These are phyloP conservation scores for Fraxinus nigra DNA, from an alignment of 305 asterid genomes.

Conservation along the genomic window DNA sequence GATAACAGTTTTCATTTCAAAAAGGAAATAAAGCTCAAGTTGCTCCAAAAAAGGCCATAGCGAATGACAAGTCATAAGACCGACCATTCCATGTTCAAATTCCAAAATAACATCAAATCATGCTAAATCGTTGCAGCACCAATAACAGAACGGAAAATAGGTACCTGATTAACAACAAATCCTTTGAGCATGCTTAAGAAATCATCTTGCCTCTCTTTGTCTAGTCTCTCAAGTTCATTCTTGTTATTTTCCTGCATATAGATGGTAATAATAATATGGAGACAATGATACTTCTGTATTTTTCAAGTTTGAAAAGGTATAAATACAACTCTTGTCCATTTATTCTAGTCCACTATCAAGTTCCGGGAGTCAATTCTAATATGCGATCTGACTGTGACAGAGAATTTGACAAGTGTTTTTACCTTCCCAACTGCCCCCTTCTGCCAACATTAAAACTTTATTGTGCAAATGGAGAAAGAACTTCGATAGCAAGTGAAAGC, in stretches of 20 bases:
- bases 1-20: background rate
- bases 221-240: conserved; percentile 85
- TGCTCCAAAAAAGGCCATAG: background rate
- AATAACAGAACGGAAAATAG: background rate
- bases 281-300: conserved; percentile 1
- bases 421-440: background rate
- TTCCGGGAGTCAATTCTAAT: background rate
- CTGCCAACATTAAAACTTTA: background rate
- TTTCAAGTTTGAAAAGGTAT: background rate
- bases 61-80: background rate
- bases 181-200: conserved; percentile 86
- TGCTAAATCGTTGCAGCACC: background rate
- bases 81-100: background rate
- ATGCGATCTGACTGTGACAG: background rate
- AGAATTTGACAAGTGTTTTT: background rate
- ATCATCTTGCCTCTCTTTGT: conserved; percentile 81
- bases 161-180: conserved; percentile 90
- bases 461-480: background rate
- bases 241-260: conserved; percentile 76
- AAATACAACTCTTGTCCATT: background rate
- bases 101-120: background rate
- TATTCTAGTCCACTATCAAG: background rate
- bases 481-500: background rate
- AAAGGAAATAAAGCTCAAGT: background rate
- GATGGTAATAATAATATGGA: background rate